These are phyloP conservation scores for Stygiomarasmius scandens DNA, from an alignment of 1,284 basidiomycete species.

Conservation along the genomic window DNA sequence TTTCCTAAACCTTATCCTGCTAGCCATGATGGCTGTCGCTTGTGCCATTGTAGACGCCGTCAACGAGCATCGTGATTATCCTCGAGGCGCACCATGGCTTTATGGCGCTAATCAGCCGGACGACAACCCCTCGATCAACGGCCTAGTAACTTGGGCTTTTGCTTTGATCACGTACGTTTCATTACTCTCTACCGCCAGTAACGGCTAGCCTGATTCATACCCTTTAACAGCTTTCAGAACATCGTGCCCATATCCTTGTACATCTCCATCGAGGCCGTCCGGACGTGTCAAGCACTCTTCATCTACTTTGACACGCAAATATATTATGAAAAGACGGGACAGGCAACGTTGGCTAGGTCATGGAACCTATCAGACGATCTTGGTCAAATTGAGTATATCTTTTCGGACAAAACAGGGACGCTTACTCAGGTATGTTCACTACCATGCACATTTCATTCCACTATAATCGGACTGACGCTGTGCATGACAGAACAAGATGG, in stretches of 20 bases:
- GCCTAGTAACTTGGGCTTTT: slow-evolving; percentile 88
- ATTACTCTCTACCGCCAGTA: neutral
- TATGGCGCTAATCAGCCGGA: slow-evolving; percentile 64
- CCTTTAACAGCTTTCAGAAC: slow-evolving; percentile 71
- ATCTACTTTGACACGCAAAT: slow-evolving; percentile 96
- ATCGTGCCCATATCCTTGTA: slow-evolving; percentile 97
- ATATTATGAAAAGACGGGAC: slow-evolving; percentile 77
- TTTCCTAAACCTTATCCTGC: slow-evolving; percentile 81
- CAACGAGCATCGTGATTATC: slow-evolving; percentile 74
- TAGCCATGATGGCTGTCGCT: slow-evolving; percentile 81
- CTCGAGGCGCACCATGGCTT: slow-evolving; percentile 81
- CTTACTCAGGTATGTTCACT: slow-evolving; percentile 71
- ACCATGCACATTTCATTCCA: neutral
- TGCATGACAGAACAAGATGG: slow-evolving; percentile 82
- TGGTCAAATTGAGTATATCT: slow-evolving; percentile 95
- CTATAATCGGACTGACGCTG: neutral
- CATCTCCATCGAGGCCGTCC: slow-evolving; percentile 93
- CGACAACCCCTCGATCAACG: slow-evolving; percentile 92
- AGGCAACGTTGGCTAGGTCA: slow-evolving; percentile 81
- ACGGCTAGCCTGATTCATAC: slow-evolving; percentile 4
- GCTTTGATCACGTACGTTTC: slow-evolving; percentile 83
- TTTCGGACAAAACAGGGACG: slow-evolving; percentile 98
- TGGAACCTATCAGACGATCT: slow-evolving; percentile 98
- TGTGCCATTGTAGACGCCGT: slow-evolving; percentile 88
- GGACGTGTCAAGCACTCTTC: slow-evolving; percentile 84